phyloP scores from a whole-genome alignment of 306 rosid genomes.

The Lathyrus oleraceus region DNA sequence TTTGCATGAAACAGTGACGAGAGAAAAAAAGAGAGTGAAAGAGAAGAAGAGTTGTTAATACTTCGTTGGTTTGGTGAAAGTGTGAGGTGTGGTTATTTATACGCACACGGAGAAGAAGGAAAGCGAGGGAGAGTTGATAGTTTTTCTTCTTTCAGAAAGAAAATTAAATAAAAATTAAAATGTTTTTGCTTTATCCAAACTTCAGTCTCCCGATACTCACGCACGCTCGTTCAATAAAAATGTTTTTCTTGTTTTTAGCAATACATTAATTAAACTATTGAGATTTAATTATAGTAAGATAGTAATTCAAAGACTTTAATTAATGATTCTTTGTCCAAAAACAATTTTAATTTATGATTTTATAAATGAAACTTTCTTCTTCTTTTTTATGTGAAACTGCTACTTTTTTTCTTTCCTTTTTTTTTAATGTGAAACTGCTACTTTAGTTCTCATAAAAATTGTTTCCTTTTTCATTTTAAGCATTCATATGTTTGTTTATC shows the following conservation, averaged over 20 bases:
- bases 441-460: no score
- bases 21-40: slow-evolving; percentile 1
- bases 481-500: no score
- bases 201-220: not conserved
- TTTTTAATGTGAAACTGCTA: no score
- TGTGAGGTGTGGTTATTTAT: slow-evolving; percentile 28
- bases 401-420: no score
- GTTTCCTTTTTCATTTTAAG: no score
- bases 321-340: not conserved
- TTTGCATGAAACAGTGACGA: slow-evolving; percentile 49
- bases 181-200: slow-evolving; percentile 26
- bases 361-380: no score
- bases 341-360: not conserved
- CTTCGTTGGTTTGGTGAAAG: slow-evolving; percentile 39
- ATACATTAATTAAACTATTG: not conserved
- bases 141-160: slow-evolving; percentile 37
- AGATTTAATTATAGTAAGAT: not conserved
- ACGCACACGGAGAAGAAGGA: slow-evolving; percentile 27
- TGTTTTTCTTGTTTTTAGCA: not conserved
- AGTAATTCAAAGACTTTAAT: not conserved
- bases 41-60: slow-evolving; percentile 35
- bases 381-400: no score
- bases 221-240: not conserved
- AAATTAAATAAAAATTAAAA: not conserved
- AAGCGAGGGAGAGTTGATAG: slow-evolving; percentile 49